phyloP scores from a whole-genome alignment of 139 green algal genomes.

The Desmodesmus armatus region DNA sequence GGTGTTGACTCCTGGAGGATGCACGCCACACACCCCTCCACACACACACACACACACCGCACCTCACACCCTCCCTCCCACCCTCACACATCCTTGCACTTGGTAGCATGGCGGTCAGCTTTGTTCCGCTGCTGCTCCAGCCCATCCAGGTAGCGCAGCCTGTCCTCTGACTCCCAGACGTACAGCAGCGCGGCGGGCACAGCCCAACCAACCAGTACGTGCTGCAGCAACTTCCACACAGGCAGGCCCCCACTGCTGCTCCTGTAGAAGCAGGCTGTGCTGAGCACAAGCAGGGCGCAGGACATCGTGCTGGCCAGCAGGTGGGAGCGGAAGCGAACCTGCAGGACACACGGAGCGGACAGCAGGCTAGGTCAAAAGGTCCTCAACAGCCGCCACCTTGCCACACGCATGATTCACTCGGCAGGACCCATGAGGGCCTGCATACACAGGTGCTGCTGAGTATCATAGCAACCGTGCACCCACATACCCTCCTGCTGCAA shows the following conservation, averaged over 20 bases:
- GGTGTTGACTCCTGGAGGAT: no score
- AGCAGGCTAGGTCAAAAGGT: background rate
- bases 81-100: no score
- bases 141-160: background rate
- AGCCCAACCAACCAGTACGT: background rate
- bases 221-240: background rate
- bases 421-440: background rate
- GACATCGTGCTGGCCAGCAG: no score
- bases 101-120: no score
- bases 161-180: slow-evolving; percentile 25
- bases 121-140: no score
- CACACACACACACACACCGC: no score
- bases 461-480: background rate
- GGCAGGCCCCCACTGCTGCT: background rate
- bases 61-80: no score
- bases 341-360: background rate
- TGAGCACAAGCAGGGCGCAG: background rate
- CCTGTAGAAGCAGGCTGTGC: background rate
- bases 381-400: background rate
- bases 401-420: background rate
- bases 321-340: slow-evolving; percentile 16
- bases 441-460: background rate
- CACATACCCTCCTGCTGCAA: background rate
- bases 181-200: slow-evolving; percentile 32
- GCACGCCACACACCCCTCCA: no score